These are phyloP conservation scores for Globisporangium spiculum DNA, from an alignment of 352 stramenopile species.

Conservation along the genomic window DNA sequence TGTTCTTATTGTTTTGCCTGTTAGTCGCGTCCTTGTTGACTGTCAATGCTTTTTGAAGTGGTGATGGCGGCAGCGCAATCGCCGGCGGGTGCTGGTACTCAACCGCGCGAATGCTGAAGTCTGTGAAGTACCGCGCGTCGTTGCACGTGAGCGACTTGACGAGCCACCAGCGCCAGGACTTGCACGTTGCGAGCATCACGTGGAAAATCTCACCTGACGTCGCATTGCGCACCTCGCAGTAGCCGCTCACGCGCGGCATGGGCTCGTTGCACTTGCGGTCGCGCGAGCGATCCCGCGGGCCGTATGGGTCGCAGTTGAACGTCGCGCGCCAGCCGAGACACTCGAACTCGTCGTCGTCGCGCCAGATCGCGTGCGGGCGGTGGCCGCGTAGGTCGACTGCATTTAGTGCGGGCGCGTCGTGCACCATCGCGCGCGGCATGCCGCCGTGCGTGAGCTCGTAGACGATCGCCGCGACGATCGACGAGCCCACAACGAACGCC, in stretches of 20 bases:
- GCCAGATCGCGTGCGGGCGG: constrained; percentile 39
- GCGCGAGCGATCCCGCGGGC: constrained; percentile 31
- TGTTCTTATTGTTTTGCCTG: neutral
- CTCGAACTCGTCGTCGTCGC: constrained; percentile 59
- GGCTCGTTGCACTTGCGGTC: constrained; percentile 47
- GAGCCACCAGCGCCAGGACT: constrained; percentile 60
- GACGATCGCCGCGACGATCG: constrained; percentile 42
- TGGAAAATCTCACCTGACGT: constrained; percentile 48
- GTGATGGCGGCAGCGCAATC: neutral
- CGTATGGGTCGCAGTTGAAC: constrained; percentile 61
- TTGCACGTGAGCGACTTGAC: constrained; percentile 54
- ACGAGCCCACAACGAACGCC: constrained; percentile 33
- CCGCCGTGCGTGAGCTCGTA: constrained; percentile 60
- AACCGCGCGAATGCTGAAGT: constrained; percentile 60
- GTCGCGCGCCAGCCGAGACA: constrained; percentile 73
- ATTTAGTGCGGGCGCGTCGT: constrained; percentile 42
- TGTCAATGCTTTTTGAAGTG: neutral
- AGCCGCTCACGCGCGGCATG: constrained; percentile 50
- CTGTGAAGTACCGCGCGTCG: constrained; percentile 57
- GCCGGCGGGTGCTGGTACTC: constrained; percentile 36
- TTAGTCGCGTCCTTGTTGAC: neutral
- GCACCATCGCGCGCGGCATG: constrained; percentile 35
- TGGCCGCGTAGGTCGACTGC: constrained; percentile 34
- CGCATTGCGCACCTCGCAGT: constrained; percentile 68
- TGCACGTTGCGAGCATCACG: constrained; percentile 75